phyloP scores from a whole-genome alignment of 192 early-diverging fungal genomes.

The Lobosporangium transversale region DNA sequence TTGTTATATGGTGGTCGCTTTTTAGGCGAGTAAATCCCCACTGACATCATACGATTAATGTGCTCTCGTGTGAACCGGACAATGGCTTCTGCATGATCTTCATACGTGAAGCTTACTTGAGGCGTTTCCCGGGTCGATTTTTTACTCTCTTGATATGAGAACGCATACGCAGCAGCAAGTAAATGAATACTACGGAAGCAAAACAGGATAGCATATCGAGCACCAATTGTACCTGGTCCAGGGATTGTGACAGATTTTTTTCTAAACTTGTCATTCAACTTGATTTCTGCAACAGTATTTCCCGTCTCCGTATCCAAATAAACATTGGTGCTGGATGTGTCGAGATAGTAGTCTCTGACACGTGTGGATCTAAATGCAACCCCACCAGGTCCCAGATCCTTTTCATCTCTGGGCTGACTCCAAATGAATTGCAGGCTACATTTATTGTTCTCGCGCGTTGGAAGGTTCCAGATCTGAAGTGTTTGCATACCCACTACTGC shows the following conservation, averaged over 20 bases:
- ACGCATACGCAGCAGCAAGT: slow-evolving; percentile 28
- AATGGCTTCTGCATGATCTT: slow-evolving; percentile 44
- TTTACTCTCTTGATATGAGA: slow-evolving; percentile 19
- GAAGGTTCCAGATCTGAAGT: slow-evolving; percentile 46
- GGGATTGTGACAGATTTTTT: slow-evolving; percentile 25
- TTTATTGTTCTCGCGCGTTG: slow-evolving; percentile 28
- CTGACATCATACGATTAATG: slow-evolving; percentile 49
- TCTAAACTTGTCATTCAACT: slow-evolving; percentile 35
- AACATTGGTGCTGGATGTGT: slow-evolving; percentile 7
- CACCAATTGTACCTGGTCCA: slow-evolving; percentile 27
- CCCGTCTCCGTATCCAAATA: slow-evolving; percentile 9
- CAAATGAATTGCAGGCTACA: slow-evolving; percentile 47
- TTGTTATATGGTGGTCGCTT: background rate
- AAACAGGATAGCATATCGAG: slow-evolving; percentile 25
- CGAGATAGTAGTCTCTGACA: slow-evolving; percentile 42
- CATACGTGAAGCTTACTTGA: slow-evolving; percentile 30
- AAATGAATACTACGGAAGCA: slow-evolving; percentile 49
- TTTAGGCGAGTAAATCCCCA: slow-evolving; percentile 7
- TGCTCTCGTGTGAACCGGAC: slow-evolving; percentile 46
- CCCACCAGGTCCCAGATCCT: slow-evolving; percentile 4
- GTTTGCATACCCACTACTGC: slow-evolving; percentile 33
- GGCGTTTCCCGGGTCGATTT: slow-evolving; percentile 7
- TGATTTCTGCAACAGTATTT: slow-evolving; percentile 35
- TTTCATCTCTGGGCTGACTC: slow-evolving; percentile 43
- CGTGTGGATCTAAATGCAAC: slow-evolving; percentile 7